These are phyloP conservation scores for Asterophora parasitica DNA, from an alignment of 768 basidiomycete species.

Conservation along the genomic window DNA sequence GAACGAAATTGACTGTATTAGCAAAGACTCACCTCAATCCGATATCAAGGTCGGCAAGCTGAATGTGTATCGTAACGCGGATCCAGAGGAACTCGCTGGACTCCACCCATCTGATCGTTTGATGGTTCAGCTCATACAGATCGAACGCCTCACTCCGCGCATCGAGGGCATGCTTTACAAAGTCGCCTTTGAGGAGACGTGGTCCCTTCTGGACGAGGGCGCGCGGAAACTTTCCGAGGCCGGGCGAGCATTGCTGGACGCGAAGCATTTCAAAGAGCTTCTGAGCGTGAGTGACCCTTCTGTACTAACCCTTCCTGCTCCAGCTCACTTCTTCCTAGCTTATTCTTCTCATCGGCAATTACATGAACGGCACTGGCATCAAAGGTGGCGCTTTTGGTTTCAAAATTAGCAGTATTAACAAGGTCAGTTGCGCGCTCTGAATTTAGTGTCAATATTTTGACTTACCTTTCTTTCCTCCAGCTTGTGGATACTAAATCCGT, in stretches of 20 bases:
- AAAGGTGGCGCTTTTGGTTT: constrained; percentile 98
- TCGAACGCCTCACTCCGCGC: constrained; percentile 80
- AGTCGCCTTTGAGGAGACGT: constrained; percentile 81
- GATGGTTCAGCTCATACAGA: constrained; percentile 96
- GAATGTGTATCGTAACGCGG: constrained; percentile 84
- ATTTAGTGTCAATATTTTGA: background rate
- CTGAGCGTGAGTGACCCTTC: constrained; percentile 57
- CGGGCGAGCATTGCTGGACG: constrained; percentile 71
- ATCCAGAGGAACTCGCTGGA: constrained; percentile 76
- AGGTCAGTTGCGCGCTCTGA: constrained; percentile 43
- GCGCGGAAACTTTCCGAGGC: constrained; percentile 80
- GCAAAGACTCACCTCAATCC: background rate
- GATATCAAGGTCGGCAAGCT: constrained; percentile 71
- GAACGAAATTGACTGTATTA: background rate
- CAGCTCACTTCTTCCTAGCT: constrained; percentile 38
- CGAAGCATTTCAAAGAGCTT: constrained; percentile 86
- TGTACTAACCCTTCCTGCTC: background rate
- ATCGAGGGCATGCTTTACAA: constrained; percentile 97
- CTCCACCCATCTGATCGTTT: constrained; percentile 95
- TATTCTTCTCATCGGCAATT: constrained; percentile 94
- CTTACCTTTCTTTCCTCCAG: constrained; percentile 40
- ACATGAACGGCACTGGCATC: constrained; percentile 94
- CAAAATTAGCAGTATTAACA: constrained; percentile 96
- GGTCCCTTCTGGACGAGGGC: constrained; percentile 77
- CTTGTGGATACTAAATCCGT: constrained; percentile 97